Percentiles rank a stretch among this genome's conserved stretches.
Evolutionary conservation across 164 flowering plant genomes (phyloP).

Genomic region (Aristolochia fimbriata): DNA sequence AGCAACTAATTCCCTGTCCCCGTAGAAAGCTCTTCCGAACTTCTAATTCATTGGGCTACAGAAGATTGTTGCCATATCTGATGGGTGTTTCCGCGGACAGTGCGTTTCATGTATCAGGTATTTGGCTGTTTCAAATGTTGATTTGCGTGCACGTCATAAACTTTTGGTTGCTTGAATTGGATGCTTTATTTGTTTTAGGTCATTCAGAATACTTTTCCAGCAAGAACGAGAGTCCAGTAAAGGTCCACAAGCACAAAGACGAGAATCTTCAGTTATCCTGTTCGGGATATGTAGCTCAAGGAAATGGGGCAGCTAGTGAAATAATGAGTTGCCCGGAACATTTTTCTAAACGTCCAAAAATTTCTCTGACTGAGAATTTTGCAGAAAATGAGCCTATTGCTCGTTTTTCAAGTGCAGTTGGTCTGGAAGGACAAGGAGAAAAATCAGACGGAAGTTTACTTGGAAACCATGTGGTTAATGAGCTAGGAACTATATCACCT

Average conservation of each 20-base stretch:
- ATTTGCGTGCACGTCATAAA: neutral
- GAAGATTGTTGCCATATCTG: conserved; percentile 56
- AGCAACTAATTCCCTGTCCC: conserved; percentile 11
- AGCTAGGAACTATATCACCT: too few relatives aligned
- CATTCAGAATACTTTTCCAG: conserved; percentile 9
- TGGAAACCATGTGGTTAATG: too few relatives aligned
- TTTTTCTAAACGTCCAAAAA: too few relatives aligned
- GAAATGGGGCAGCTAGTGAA: neutral
- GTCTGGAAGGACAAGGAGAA: too few relatives aligned
- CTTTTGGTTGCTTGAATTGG: neutral
- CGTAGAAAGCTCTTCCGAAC: conserved; percentile 27
- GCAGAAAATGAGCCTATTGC: too few relatives aligned
- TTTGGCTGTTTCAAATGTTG: neutral
- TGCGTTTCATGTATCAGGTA: conserved; percentile 20
- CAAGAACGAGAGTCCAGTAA: neutral
- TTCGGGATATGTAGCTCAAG: conserved; percentile 6
- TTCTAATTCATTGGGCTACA: conserved; percentile 39
- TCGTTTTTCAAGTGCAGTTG: too few relatives aligned
- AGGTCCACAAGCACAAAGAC: conserved; percentile 9
- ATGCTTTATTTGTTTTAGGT: conserved; percentile 17
- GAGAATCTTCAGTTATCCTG: conserved; percentile 7
- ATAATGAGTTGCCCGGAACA: too few relatives aligned
- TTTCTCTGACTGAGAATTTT: too few relatives aligned
- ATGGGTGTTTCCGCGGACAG: conserved; percentile 28
- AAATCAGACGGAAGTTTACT: too few relatives aligned